Evolutionary conservation across 1,139 yeast genomes (phyloP), one percentile per base, ranked within the genome.

Genomic region (Pichia sp.): DNA sequence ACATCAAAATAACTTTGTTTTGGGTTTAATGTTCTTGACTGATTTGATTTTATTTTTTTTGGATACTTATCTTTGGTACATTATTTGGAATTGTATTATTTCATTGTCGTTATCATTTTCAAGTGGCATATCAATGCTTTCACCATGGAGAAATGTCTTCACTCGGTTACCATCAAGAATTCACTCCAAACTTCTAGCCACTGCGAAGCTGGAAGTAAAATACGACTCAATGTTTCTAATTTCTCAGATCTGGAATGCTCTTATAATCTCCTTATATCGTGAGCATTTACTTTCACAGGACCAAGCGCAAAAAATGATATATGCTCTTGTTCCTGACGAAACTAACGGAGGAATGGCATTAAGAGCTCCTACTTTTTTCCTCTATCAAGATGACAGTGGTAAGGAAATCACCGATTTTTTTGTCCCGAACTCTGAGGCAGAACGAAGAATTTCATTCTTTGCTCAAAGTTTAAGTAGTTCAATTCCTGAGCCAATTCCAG

Each of bases 21-120:
- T 90, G 43, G 71, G 71, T 0, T 69, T 87, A 49, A 79, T 89
- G 67, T 72, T 78, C 43, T 57, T 84, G 19, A 84, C 92, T 0
- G 93, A 89, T 67, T 73, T 87, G 69, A 77, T 87, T 1, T 72
- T 90, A 47, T 90, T 88, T 67, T 87, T 90, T 64, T 74, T 90
- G 57, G 97, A 90, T 64, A 89, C 96, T 0, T 90, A 90, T 62
- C 76, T 90, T 40, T 90, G 97, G 97, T 90, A 89, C 65, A 84
- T 89, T 59, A 81, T 90, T 49, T 84, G 90, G 76, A 89, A 85
- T 65, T 84, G 93, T 55, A 65, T 85, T 1, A 84, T 89, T 59
- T 88, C 96, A 1, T 79, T 87, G 29, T 74, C 79, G 3, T 68
- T 87, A 36, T 86, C 96, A 0, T 82, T 87, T 64, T 79, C 82